Percentiles rank a stretch among this genome's conserved stretches.
Conservation (phyloP, 306 rosid genomes). For the Vigna unguiculata region DNA sequence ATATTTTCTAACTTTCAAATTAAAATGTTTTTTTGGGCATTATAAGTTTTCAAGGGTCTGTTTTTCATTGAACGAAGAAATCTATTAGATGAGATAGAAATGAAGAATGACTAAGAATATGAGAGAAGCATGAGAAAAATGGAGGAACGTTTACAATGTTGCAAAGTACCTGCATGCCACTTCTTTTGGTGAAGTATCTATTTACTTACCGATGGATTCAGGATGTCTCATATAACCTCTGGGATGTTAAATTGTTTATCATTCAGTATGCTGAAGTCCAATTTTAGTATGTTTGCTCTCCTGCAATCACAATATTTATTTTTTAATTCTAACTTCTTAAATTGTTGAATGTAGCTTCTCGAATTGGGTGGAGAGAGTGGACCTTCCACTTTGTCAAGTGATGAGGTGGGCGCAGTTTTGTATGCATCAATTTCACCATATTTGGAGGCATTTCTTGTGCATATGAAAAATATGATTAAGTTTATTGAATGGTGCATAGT, state of each 20-base stretch:
- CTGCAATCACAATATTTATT: neutral
- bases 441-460: conserved; percentile 19
- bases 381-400: conserved; percentile 51
- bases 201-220: neutral
- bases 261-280: neutral
- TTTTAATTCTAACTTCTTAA: conserved; percentile 24
- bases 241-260: neutral
- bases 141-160: neutral
- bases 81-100: neutral
- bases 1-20: neutral
- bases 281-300: neutral
- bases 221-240: conserved; percentile 1
- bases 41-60: neutral
- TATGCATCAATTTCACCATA: conserved; percentile 27
- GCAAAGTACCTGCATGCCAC: neutral
- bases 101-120: neutral
- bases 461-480: neutral
- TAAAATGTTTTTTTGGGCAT: neutral
- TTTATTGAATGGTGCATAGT: neutral
- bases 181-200: neutral
- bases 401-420: conserved; percentile 54
- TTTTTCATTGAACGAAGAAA: neutral
- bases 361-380: conserved; percentile 49
- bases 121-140: neutral
- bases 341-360: conserved; percentile 54